Percentiles rank a stretch among this genome's conserved stretches.
Conservation (phyloP, 768 basidiomycete species). For the Sistotremastrum suecicum region DNA sequence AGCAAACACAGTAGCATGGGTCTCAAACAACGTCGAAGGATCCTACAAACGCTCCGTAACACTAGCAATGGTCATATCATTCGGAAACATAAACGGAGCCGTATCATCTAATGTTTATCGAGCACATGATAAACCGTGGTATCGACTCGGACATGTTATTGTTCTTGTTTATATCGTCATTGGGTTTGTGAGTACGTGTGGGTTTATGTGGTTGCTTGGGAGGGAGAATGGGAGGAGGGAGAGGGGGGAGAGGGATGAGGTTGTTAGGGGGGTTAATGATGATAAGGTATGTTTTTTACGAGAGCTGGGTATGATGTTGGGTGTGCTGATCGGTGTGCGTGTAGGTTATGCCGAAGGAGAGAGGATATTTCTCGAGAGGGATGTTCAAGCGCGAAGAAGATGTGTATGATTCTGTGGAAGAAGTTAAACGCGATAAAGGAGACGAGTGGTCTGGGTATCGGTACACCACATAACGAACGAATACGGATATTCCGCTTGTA, state of each 20-base stretch:
- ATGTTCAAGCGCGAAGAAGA: constrained; percentile 31
- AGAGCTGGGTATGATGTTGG: too few species aligned
- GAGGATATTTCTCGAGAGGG: constrained; percentile 25
- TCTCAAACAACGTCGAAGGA: constrained; percentile 62
- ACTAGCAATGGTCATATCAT: constrained; percentile 52
- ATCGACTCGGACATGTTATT: constrained; percentile 42
- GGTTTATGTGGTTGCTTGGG: constrained; percentile 29
- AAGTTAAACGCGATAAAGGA: constrained; percentile 57
- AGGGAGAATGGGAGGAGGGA: constrained; percentile 54
- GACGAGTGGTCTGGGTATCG: constrained; percentile 67
- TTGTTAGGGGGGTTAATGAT: constrained; percentile 37
- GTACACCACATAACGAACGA: constrained; percentile 49
- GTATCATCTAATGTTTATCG: constrained; percentile 69
- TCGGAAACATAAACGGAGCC: constrained; percentile 65
- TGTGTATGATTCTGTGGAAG: constrained; percentile 20
- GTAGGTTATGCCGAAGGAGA: constrained; percentile 20
- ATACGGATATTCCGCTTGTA: too few species aligned
- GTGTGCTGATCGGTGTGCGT: too few species aligned
- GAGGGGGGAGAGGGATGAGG: constrained; percentile 53
- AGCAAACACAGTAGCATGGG: constrained; percentile 53
- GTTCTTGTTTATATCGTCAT: constrained; percentile 62
- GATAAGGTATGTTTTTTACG: too few species aligned
- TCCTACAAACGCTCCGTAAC: constrained; percentile 63
- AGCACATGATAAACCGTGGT: constrained; percentile 51
- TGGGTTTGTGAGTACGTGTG: constrained; percentile 35